Evolutionary conservation across 2,329 filamentous ascomycete genomes (phyloP), one percentile per base, ranked within the genome.

Genomic region (Fusarium chaquense): DNA sequence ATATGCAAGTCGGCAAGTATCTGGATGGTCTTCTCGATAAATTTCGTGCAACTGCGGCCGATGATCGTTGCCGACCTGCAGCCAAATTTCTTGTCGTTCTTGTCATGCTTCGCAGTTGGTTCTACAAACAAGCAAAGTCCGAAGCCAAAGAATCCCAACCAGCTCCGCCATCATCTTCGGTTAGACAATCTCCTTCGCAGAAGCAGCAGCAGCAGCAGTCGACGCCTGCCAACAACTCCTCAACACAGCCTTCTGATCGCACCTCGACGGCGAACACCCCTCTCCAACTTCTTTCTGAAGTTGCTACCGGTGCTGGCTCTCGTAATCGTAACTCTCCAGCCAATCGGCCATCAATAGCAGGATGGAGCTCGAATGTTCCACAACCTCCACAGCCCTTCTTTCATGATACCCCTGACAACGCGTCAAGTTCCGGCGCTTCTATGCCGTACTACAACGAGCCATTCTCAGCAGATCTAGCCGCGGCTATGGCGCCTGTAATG

Each of bases 21-120:
- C 83, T 97, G 4, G 89, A 93, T 67, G 84, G 83, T n/a, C 82
- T 94, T 22, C 86, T 93, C 2, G 85, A 89, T 2, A 89, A 90
- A 71, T 91, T 95, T 73, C 84, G 85, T 61, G 84, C 85, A 40
- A 85, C 89, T 0, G 90, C 90, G 0, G 86, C 87, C 5, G 85
- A 86, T 1, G 87, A 91, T 52, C 87, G 85, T 62, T 92, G 88
- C 45, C 84, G 90, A 2, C 88, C 90, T 0, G 87, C 90, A 0
- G 83, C 85, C 51, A 93, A 93, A 77, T 94, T 94, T 67, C 82
- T 91, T 4, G 84, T 92, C 62, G 89, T 93, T 8, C 80, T 94
- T 12, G 82, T 86, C 51, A 91, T 93, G 89, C 80, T 94, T 28
- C 87, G 87, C 43, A 86, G 84, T 28, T 93, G 91, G 91, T 92